Evolutionary conservation across 768 basidiomycete species (phyloP), one percentile per base, ranked within the genome.

Genomic region (Mycena metata): DNA sequence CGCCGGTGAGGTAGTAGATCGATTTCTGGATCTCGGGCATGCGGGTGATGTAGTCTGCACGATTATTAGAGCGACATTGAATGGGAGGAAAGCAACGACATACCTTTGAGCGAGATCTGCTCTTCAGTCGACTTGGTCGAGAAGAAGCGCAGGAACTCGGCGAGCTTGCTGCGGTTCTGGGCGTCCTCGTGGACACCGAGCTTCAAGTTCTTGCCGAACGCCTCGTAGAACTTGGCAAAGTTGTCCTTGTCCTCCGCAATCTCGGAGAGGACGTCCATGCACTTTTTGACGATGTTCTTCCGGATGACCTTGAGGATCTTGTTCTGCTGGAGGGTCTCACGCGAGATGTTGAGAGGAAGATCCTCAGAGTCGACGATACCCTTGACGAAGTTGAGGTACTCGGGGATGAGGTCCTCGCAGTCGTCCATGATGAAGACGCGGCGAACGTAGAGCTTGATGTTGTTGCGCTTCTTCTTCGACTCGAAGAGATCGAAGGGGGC

Each of bases 381-480:
- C 90, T 98, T 98, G 85, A 98, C 91, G 81, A 98, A 99, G 89
- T 98, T 98, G 82, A 98, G 95, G 88, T 99, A 99, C 82, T 99
- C 97, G 74, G 97, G 97, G 78, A 97, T 99, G 79, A 98, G 86
- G 78, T 99, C 98, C 86, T 99, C 97, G 81, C 97, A 99, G 83
- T 98, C 96, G 83, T 99, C 98, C 95, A 98, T 98, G 89, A 99
- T 99, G 89, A 99, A 99, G 77, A 99, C 97, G 64, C 98, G 96
- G 86, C 98, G 95, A 75, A 99, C 98, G 80, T 99, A 99, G 80
- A 99, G 96, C 86, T 99, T 99, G 89, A 99, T 99, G 93, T 99
- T 99, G 90, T 98, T 98, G 77, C 97, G 95, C 90, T 99, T 99
- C 94, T 99, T 99, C 93, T 99, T 99, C 69, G 94, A 94, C 87